These are phyloP conservation scores for Cutaneotrichosporon dermatis DNA, from an alignment of 1,284 basidiomycete species.

Conservation along the genomic window DNA sequence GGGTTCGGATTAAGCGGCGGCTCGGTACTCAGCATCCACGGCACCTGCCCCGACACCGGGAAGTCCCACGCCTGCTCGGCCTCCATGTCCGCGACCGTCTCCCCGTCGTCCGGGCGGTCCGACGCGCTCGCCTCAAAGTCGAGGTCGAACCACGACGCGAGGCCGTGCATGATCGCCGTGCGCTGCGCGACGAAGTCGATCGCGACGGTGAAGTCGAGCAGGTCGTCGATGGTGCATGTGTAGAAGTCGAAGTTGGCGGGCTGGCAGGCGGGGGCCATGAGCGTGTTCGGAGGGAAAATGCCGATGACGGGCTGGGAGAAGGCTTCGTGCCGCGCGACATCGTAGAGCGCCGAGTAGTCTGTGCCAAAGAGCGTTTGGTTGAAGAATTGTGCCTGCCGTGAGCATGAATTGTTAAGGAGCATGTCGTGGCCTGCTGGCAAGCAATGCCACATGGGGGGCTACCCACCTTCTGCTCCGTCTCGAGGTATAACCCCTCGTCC, in stretches of 20 bases:
- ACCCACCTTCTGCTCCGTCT: constrained; percentile 51
- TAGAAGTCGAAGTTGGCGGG: constrained; percentile 49
- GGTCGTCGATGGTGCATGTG: constrained; percentile 38
- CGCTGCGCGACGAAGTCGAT: constrained; percentile 43
- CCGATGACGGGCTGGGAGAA: constrained; percentile 50
- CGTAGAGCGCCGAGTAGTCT: constrained; percentile 44
- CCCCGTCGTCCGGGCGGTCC: constrained; percentile 4
- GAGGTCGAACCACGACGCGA: constrained; percentile 49
- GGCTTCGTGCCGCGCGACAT: constrained; percentile 40
- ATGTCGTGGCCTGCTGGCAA: too few relatives aligned
- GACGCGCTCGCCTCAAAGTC: constrained; percentile 32
- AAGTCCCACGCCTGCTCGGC: constrained; percentile 31
- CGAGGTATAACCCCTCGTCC: constrained; percentile 52
- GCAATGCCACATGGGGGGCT: neutral
- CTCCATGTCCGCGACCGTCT: constrained; percentile 9
- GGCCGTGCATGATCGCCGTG: constrained; percentile 46
- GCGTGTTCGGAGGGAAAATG: constrained; percentile 46
- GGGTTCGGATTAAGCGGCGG: constrained; percentile 42
- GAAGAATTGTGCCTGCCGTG: constrained; percentile 46
- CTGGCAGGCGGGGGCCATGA: constrained; percentile 35
- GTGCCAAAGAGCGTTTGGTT: constrained; percentile 48
- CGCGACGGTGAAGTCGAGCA: constrained; percentile 45
- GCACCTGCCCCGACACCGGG: constrained; percentile 26
- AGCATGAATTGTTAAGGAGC: neutral
- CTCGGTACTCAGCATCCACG: constrained; percentile 34